A percentile compares a stretch with the other conserved stretches of the same genome.
phyloP scores from a whole-genome alignment of 78 protist species.

The Isochrysis galbana region DNA sequence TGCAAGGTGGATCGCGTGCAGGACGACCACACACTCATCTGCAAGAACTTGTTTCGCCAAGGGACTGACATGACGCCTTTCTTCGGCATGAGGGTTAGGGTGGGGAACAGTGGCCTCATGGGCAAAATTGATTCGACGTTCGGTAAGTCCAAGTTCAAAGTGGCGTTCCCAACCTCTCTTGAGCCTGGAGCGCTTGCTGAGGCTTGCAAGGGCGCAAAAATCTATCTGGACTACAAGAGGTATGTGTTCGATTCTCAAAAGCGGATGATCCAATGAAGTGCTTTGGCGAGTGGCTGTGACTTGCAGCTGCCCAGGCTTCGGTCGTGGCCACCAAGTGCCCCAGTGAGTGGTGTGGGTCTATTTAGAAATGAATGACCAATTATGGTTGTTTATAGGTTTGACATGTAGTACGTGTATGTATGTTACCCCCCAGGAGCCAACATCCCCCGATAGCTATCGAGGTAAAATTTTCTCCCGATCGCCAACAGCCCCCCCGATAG shows the following conservation, averaged over 20 bases:
- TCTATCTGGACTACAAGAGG: conserved; percentile 9
- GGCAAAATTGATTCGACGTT: conserved; percentile 82
- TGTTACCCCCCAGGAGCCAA: too few species aligned
- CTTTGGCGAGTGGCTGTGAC: too few species aligned
- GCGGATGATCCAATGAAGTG: conserved; percentile 46
- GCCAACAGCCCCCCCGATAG: too few species aligned
- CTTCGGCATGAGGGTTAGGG: conserved; percentile 59
- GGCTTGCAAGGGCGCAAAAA: background rate
- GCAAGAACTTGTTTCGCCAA: conserved; percentile 52
- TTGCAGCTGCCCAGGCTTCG: too few species aligned
- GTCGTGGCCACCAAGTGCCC: too few species aligned
- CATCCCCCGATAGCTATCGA: too few species aligned
- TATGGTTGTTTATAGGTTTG: too few species aligned
- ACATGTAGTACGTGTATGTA: too few species aligned
- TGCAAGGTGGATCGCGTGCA: conserved; percentile 51
- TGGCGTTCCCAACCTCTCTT: background rate
- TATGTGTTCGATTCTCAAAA: conserved; percentile 3
- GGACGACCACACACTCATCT: conserved; percentile 71
- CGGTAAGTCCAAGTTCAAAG: conserved; percentile 80
- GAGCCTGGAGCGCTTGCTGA: background rate
- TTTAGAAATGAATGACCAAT: too few species aligned
- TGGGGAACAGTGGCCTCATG: conserved; percentile 33
- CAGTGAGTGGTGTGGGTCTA: too few species aligned
- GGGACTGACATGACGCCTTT: conserved; percentile 66
- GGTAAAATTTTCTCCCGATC: too few species aligned